Evolutionary conservation across 2,329 filamentous ascomycete species (phyloP).

Genomic region (Fusarium irregulare): DNA sequence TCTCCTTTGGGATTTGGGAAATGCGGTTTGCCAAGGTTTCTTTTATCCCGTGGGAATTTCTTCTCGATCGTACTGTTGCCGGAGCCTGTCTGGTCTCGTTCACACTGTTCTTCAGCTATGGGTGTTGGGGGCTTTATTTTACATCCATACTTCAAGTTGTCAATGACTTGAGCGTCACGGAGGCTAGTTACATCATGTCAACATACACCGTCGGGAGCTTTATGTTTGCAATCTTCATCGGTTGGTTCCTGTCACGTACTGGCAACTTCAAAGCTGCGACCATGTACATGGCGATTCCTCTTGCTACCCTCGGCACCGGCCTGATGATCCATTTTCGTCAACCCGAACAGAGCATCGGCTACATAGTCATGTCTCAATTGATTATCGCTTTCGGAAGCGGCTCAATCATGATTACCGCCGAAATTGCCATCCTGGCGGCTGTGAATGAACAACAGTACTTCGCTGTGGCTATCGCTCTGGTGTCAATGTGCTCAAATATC

Average conservation of each 20-base stretch:
- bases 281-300: conserved; percentile 24
- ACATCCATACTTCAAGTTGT: conserved; percentile 56
- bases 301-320: conserved; percentile 21
- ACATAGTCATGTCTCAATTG: conserved; percentile 26
- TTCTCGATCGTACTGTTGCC: conserved; percentile 52
- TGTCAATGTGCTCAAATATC: conserved; percentile 24
- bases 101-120: conserved; percentile 51
- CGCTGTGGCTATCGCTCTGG: conserved; percentile 23
- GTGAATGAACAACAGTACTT: conserved; percentile 30
- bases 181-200: conserved; percentile 53
- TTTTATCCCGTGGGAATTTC: conserved; percentile 22
- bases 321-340: conserved; percentile 20
- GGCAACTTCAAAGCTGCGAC: conserved; percentile 29
- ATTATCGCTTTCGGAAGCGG: conserved; percentile 28
- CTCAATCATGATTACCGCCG: conserved; percentile 19
- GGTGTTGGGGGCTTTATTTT: conserved; percentile 55
- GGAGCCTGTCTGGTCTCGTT: conserved; percentile 52
- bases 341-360: conserved; percentile 12
- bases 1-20: conserved; percentile 68
- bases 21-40: conserved; percentile 48
- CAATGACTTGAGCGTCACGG: conserved; percentile 49
- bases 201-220: conserved; percentile 52
- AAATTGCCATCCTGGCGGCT: conserved; percentile 38
- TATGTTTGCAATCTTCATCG: conserved; percentile 36
- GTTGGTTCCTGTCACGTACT: conserved; percentile 16